Evolutionary conservation across 495 filamentous ascomycete species (phyloP), one percentile per base, ranked within the genome.

Genomic region (Filosporella fistucella): DNA sequence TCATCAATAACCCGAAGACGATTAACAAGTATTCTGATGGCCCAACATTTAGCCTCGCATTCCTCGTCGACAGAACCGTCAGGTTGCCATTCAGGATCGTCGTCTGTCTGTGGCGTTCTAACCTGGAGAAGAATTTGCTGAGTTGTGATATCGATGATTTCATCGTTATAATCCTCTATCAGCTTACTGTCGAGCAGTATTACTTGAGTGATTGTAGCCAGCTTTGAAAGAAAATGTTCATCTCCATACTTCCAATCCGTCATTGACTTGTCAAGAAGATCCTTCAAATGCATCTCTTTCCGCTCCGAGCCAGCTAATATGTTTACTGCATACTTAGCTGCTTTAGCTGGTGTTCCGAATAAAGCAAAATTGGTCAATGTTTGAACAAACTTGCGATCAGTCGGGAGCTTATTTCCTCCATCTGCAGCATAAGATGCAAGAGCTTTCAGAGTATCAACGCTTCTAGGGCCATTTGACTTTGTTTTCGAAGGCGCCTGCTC

Each of bases 251-350:
- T 72, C 76, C 89, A 96, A 32, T 81, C 78, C 49, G 85, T 81
- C 26, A 85, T 73, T 45, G 82, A 84, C 51, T 84, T 83, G 35
- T 82, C 73, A 2, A 94, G 62, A 2, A 99, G 69, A 56, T 95
- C 91, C 36, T 86, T 87, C 2, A 88, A 87, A 49, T 89, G 85
- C 78, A 90, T 81, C 52, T 93, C 88, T 58, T 88, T 91, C 28
- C 84, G 80, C 26, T 93, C 85, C 22, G 86, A 77, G 18, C 86
- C 81, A 70, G 95, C 82, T 43, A 97, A 70, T 58, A 97, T 88
- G 21, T 87, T 87, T 28, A 97, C 83, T 0, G 93, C 94, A 67
- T 96, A 84, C 63, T 97, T 99, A 8, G 91, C 89, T 13, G 87
- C 87, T 54, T 82, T 81, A 11, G 88, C 77, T 2, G 93, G 91